Evolutionary conservation across 129 eudicot genomes (phyloP).

Genomic region (Lonicera japonica): DNA sequence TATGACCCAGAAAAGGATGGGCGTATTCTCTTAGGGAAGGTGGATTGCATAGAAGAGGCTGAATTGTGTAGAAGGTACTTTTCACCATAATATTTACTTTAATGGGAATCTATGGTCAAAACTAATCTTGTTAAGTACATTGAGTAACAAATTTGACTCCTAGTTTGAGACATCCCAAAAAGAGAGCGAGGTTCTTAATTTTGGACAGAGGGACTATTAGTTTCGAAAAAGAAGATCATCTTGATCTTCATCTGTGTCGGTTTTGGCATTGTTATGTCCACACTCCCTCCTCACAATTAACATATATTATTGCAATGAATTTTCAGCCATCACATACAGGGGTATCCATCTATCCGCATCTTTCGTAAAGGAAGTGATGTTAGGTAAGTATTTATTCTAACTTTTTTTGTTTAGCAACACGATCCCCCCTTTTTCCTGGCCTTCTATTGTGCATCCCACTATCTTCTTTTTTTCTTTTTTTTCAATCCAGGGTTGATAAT

Average conservation of each 20-base stretch:
- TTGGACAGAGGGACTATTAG: neutral
- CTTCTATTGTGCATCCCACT: slow-evolving; percentile 1
- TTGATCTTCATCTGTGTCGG: neutral
- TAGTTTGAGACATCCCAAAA: too few relatives aligned
- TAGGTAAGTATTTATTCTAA: slow-evolving; percentile 35
- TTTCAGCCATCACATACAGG: slow-evolving; percentile 96
- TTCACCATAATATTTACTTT: neutral
- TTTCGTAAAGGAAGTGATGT: slow-evolving; percentile 86
- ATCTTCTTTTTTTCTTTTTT: too few relatives aligned
- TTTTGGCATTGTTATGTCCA: neutral
- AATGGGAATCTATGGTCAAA: too few relatives aligned
- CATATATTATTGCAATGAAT: slow-evolving; percentile 3
- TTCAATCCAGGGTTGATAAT: slow-evolving; percentile 56
- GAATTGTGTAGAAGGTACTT: slow-evolving; percentile 83
- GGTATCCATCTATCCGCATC: slow-evolving; percentile 94
- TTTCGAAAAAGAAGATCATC: too few relatives aligned
- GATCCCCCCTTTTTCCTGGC: neutral
- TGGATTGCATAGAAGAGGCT: slow-evolving; percentile 87
- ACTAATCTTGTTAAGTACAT: too few relatives aligned
- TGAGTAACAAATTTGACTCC: too few relatives aligned
- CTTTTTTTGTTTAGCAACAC: neutral
- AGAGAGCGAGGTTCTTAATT: too few relatives aligned
- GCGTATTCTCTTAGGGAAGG: slow-evolving; percentile 82
- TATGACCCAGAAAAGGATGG: slow-evolving; percentile 92
- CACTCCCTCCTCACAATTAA: neutral